phyloP scores from a whole-genome alignment of 495 filamentous ascomycete species.

The Tuber magnatum region DNA sequence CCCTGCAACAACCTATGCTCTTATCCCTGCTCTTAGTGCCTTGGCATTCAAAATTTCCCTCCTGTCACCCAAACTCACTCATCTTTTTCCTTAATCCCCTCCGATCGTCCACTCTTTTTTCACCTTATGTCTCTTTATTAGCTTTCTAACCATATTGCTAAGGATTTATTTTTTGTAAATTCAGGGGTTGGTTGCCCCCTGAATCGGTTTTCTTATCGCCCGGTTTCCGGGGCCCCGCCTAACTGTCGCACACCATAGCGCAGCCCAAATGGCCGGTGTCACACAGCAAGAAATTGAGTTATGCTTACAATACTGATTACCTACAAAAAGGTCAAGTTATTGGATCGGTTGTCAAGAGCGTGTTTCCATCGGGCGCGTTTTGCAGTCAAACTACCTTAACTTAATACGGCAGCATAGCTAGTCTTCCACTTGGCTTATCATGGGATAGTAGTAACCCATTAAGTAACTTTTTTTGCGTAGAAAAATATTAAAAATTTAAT shows the following conservation, averaged over 20 bases:
- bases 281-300: background rate
- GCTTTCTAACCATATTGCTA: background rate
- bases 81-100: background rate
- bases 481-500: background rate
- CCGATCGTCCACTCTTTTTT: background rate
- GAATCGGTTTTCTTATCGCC: background rate
- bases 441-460: background rate
- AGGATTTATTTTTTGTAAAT: background rate
- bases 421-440: background rate
- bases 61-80: background rate
- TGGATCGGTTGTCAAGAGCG: background rate
- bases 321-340: background rate
- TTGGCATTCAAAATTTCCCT: background rate
- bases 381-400: background rate
- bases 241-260: background rate
- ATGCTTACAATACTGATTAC: background rate
- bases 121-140: background rate
- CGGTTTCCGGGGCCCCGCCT: background rate
- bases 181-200: background rate
- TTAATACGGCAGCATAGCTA: background rate
- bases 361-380: background rate
- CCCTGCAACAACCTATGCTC: background rate
- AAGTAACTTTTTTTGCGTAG: background rate
- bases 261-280: background rate
- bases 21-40: background rate